phyloP scores from a whole-genome alignment of 306 rosid genomes.

The apple (Malus domestica) region DNA sequence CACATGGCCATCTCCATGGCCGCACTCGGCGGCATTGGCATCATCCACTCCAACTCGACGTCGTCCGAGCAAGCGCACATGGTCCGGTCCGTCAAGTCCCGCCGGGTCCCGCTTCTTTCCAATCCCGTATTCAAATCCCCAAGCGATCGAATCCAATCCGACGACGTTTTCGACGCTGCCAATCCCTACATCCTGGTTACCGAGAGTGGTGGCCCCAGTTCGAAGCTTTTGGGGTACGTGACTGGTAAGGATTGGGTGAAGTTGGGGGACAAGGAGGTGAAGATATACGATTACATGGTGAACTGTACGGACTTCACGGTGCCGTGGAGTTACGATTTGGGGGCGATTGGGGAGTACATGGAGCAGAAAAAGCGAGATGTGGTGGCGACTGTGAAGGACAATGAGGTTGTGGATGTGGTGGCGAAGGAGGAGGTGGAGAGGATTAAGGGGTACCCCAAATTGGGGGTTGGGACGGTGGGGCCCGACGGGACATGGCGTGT shows the following conservation, averaged over 20 bases:
- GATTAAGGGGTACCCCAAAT: slow-evolving; percentile 53
- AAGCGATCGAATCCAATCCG: slow-evolving; percentile 26
- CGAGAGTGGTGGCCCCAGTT: slow-evolving; percentile 33
- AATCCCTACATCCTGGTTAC: slow-evolving; percentile 53
- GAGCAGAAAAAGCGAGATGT: slow-evolving; percentile 26
- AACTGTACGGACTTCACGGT: slow-evolving; percentile 20
- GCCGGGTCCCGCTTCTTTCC: slow-evolving; percentile 64
- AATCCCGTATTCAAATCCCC: slow-evolving; percentile 47
- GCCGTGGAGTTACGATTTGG: slow-evolving; percentile 49
- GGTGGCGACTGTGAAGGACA: slow-evolving; percentile 40
- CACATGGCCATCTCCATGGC: slow-evolving; percentile 81
- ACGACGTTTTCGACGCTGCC: slow-evolving; percentile 36
- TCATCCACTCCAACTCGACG: slow-evolving; percentile 55
- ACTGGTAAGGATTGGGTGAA: slow-evolving; percentile 37
- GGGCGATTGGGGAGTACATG: slow-evolving; percentile 23
- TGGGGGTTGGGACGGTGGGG: slow-evolving; percentile 62
- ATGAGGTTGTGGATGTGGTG: slow-evolving; percentile 52
- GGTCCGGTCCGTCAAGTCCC: slow-evolving; percentile 57
- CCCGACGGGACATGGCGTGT: slow-evolving; percentile 65
- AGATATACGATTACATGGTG: slow-evolving; percentile 43
- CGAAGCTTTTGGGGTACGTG: slow-evolving; percentile 56
- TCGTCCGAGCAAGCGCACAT: slow-evolving; percentile 47
- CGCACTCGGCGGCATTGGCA: slow-evolving; percentile 62
- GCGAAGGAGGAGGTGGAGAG: slow-evolving; percentile 61
- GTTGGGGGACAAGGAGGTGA: slow-evolving; percentile 28